These are phyloP conservation scores for Leucoagaricus sp. DNA, from an alignment of 1,284 basidiomycete genomes.

Conservation along the genomic window DNA sequence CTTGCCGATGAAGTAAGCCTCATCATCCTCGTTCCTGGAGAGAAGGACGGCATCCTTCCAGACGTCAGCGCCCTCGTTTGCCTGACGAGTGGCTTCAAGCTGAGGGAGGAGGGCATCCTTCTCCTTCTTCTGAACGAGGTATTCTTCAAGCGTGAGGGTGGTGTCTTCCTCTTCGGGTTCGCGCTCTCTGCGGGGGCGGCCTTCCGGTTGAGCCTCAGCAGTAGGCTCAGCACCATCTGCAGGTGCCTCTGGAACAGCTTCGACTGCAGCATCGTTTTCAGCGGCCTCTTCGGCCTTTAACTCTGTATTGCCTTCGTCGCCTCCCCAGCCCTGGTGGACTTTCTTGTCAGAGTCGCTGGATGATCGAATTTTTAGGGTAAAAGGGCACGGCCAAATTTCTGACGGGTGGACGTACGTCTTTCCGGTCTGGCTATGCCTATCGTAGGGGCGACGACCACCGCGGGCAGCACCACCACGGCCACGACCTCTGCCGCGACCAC, in stretches of 20 bases:
- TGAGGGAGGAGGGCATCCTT: constrained; percentile 62
- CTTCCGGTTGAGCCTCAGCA: constrained; percentile 42
- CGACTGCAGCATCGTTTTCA: constrained; percentile 31
- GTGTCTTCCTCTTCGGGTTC: constrained; percentile 90
- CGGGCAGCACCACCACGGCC: constrained; percentile 47
- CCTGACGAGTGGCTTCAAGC: constrained; percentile 65
- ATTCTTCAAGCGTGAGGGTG: constrained; percentile 86
- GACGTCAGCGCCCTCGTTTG: constrained; percentile 66
- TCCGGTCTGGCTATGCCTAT: constrained; percentile 84
- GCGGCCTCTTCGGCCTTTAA: constrained; percentile 76
- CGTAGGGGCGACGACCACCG: constrained; percentile 68
- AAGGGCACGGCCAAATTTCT: constrained; percentile 9
- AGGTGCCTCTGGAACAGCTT: constrained; percentile 33
- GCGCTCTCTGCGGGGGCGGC: constrained; percentile 49
- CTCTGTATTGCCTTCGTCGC: constrained; percentile 80
- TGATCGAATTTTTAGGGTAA: constrained; percentile 13
- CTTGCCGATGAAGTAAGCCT: constrained; percentile 77
- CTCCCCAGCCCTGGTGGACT: constrained; percentile 90
- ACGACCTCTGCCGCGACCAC: constrained; percentile 39
- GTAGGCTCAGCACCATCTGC: constrained; percentile 34
- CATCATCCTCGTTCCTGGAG: constrained; percentile 60
- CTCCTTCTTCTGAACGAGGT: constrained; percentile 74
- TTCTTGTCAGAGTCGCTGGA: constrained; percentile 89
- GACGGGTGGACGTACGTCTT: constrained; percentile 62
- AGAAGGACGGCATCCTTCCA: constrained; percentile 68